A percentile compares a stretch with the other conserved stretches of the same genome.
Evolutionary conservation across 2,329 filamentous ascomycete genomes (phyloP).

Genomic region (Cercospora sp.): DNA sequence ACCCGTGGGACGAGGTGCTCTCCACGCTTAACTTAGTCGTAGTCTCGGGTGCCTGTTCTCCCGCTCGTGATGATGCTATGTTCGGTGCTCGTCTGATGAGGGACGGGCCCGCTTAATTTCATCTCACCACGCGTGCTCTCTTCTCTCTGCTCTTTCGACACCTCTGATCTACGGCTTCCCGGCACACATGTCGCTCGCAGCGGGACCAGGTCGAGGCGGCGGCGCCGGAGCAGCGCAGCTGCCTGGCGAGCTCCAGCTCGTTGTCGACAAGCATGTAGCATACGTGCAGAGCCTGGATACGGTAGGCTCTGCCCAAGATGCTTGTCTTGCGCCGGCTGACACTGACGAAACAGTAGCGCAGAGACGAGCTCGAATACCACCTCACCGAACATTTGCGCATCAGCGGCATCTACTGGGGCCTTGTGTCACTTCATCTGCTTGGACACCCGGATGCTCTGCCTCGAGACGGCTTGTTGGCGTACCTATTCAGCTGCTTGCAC

Average conservation of each 20-base stretch:
- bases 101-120: not conserved
- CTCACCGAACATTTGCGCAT: conserved; percentile 94
- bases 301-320: conserved; percentile 50
- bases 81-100: not conserved
- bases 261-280: conserved; percentile 71
- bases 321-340: conserved; percentile 40
- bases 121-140: not conserved
- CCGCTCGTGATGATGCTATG: conserved; percentile 5
- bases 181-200: conserved; percentile 59
- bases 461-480: conserved; percentile 78
- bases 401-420: conserved; percentile 94
- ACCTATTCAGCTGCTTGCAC: conserved; percentile 92
- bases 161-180: not conserved
- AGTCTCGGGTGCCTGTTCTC: not conserved
- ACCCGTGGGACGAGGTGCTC: not conserved
- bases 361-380: conserved; percentile 97
- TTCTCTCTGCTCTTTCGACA: not conserved
- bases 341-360: conserved; percentile 58
- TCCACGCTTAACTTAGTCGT: not conserved
- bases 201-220: conserved; percentile 59
- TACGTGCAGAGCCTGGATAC: conserved; percentile 94
- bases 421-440: conserved; percentile 84
- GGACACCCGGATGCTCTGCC: conserved; percentile 78
- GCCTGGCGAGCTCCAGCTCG: conserved; percentile 54
- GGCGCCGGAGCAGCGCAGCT: conserved; percentile 38